Evolutionary conservation across 805 yeast genomes (phyloP).

Genomic region (Torulaspora maleeae): DNA sequence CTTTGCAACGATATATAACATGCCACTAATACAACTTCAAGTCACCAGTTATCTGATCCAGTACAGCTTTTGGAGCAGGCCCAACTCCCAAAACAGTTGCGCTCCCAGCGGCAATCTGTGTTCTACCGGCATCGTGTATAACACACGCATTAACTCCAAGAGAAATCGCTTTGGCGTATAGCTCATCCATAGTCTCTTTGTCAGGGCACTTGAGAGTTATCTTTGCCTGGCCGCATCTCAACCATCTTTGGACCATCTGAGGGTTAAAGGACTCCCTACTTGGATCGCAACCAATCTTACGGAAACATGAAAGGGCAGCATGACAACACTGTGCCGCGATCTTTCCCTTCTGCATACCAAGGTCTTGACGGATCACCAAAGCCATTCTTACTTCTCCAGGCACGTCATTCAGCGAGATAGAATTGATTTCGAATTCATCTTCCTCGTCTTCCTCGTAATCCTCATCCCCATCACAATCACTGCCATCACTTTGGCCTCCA

Average conservation of each 20-base stretch:
- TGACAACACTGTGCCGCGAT: constrained; percentile 97
- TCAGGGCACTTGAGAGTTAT: constrained; percentile 73
- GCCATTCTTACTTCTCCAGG: constrained; percentile 87
- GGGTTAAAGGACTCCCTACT: constrained; percentile 53
- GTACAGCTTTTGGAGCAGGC: constrained; percentile 80
- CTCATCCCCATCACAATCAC: constrained; percentile 32
- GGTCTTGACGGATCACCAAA: constrained; percentile 78
- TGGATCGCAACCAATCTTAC: constrained; percentile 51
- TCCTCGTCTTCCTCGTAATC: constrained; percentile 47
- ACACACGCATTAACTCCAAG: constrained; percentile 72
- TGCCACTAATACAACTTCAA: constrained; percentile 59
- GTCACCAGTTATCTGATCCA: constrained; percentile 78
- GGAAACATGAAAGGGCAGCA: constrained; percentile 90
- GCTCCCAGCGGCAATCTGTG: constrained; percentile 93
- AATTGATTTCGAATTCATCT: constrained; percentile 55
- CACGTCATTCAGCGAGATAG: constrained; percentile 54
- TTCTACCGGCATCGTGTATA: constrained; percentile 95
- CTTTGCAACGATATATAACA: background rate
- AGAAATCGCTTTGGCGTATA: constrained; percentile 77
- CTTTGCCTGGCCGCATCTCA: constrained; percentile 83
- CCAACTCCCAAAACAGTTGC: constrained; percentile 97
- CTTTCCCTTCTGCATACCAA: constrained; percentile 91
- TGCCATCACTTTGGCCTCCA: constrained; percentile 19
- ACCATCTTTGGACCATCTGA: constrained; percentile 69
- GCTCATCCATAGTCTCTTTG: constrained; percentile 63